A percentile compares a stretch with the other conserved stretches of the same genome.
These are phyloP conservation scores for Penicillium fuscoglaucum DNA, from an alignment of 2,329 filamentous ascomycete species.

Conservation along the genomic window DNA sequence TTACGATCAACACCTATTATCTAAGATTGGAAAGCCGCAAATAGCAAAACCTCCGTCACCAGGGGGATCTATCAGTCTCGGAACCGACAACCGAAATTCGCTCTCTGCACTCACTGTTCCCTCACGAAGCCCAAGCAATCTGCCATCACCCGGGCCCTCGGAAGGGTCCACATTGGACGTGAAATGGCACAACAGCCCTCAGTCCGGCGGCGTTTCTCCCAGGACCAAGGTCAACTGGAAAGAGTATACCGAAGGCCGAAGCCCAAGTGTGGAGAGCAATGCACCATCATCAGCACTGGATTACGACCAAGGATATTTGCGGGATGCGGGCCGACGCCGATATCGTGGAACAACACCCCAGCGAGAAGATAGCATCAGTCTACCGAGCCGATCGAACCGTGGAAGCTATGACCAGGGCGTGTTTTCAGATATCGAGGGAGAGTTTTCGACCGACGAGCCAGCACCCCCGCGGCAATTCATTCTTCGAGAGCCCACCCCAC, in stretches of 20 bases:
- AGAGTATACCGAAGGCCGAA: constrained; percentile 45
- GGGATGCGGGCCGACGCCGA: constrained; percentile 45
- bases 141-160: constrained; percentile 35
- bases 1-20: constrained; percentile 63
- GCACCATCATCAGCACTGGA: constrained; percentile 42
- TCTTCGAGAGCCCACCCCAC: constrained; percentile 42
- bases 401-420: constrained; percentile 64
- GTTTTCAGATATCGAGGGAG: constrained; percentile 52
- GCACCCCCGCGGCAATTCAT: constrained; percentile 38
- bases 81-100: constrained; percentile 33
- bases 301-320: constrained; percentile 40
- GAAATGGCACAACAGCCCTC: constrained; percentile 43
- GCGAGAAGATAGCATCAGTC: constrained; percentile 52
- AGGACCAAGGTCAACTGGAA: constrained; percentile 43
- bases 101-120: constrained; percentile 37
- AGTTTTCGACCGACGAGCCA: constrained; percentile 43
- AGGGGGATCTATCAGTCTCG: constrained; percentile 40
- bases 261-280: constrained; percentile 47
- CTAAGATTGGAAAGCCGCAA: constrained; percentile 62
- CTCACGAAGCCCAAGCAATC: constrained; percentile 33
- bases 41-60: constrained; percentile 61
- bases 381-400: constrained; percentile 55
- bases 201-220: constrained; percentile 45
- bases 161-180: constrained; percentile 37
- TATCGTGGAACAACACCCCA: constrained; percentile 50